phyloP scores from a whole-genome alignment of 129 eudicot species.

The Solidago caesia region DNA sequence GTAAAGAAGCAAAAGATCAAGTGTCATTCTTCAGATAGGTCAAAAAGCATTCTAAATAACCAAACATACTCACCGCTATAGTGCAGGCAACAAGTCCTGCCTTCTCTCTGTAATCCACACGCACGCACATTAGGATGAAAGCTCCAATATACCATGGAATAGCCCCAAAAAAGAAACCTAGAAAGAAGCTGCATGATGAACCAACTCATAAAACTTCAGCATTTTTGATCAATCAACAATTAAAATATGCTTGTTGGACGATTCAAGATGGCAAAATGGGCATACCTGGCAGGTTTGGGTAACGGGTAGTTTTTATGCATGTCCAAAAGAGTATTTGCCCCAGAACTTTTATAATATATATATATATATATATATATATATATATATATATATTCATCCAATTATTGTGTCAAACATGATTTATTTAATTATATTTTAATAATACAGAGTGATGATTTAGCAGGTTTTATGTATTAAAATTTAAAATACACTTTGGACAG shows the following conservation, averaged over 20 bases:
- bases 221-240: not conserved
- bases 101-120: slow-evolving; percentile 80
- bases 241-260: not conserved
- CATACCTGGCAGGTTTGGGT: not conserved
- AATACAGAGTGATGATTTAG: no score
- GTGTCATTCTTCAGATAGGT: not conserved
- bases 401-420: no score
- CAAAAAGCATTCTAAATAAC: not conserved
- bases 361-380: no score
- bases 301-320: no score
- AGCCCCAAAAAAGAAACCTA: slow-evolving; percentile 80
- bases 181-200: slow-evolving; percentile 55
- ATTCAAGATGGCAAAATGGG: not conserved
- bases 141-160: slow-evolving; percentile 94
- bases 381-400: no score
- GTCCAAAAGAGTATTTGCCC: no score
- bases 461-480: no score
- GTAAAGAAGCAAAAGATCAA: not conserved
- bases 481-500: no score
- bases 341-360: no score
- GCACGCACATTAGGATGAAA: slow-evolving; percentile 58
- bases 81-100: slow-evolving; percentile 92
- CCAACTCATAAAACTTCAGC: slow-evolving; percentile 2
- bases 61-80: slow-evolving; percentile 61
- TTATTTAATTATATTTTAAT: no score